Conservation (phyloP, 345 rosid genomes). For the Linum usitatissimum region DNA sequence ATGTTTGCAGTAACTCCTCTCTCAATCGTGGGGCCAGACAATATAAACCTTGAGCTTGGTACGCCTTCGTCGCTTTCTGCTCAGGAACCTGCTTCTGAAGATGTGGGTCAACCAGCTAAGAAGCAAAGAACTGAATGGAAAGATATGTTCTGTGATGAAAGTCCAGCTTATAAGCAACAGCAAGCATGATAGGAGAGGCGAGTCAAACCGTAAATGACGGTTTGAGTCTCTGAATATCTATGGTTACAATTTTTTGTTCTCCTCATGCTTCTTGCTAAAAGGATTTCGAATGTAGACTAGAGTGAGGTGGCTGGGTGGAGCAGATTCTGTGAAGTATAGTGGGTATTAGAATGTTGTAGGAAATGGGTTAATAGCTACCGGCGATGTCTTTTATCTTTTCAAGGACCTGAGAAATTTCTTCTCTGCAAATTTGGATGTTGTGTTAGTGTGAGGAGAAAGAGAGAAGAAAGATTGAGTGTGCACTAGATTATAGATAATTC, state of each 20-base stretch:
- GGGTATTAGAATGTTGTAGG: background rate
- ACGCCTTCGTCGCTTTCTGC: constrained; percentile 20
- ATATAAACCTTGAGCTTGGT: constrained; percentile 26
- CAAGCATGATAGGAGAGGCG: background rate
- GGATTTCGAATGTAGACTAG: background rate
- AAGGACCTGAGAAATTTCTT: background rate
- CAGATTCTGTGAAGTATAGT: background rate
- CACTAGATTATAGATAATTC: no score
- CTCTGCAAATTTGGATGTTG: background rate
- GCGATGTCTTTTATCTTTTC: background rate
- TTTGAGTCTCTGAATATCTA: background rate
- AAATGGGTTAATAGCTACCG: no score
- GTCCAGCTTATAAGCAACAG: background rate
- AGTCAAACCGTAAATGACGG: background rate
- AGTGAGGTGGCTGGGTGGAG: background rate
- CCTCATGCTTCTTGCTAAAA: background rate
- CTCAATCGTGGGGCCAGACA: constrained; percentile 33
- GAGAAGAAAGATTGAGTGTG: no score
- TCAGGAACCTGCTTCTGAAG: constrained; percentile 13
- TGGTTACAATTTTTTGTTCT: background rate
- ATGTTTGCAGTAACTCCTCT: constrained; percentile 36
- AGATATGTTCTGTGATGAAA: background rate
- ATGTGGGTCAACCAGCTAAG: constrained; percentile 16
- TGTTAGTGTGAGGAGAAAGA: background rate
- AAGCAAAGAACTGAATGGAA: constrained; percentile 31